phyloP scores from a whole-genome alignment of 768 basidiomycete species.

The Calvatia gigantea region DNA sequence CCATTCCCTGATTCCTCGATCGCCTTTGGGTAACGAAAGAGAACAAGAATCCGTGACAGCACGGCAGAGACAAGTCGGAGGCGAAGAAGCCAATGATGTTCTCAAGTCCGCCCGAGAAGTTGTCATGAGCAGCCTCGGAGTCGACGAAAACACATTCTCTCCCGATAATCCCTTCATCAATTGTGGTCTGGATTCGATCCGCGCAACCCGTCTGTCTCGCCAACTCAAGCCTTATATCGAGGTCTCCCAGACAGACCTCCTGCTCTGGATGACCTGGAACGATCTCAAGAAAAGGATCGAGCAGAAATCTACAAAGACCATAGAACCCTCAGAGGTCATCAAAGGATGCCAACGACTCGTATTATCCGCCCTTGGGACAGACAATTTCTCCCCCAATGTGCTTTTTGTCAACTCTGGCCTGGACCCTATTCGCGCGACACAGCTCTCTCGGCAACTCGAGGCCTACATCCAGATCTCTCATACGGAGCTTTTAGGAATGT shows the following conservation, averaged over 20 bases:
- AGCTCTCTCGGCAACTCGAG: constrained; percentile 29
- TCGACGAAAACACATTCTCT: constrained; percentile 30
- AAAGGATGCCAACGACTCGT: background rate
- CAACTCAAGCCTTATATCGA: constrained; percentile 26
- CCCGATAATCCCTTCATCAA: constrained; percentile 34
- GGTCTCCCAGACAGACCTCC: constrained; percentile 34
- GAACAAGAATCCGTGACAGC: background rate
- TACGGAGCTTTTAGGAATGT: constrained; percentile 28
- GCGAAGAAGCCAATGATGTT: constrained; percentile 11
- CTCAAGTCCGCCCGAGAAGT: constrained; percentile 12
- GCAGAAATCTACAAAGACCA: background rate
- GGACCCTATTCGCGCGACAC: constrained; percentile 36
- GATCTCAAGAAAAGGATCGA: constrained; percentile 19
- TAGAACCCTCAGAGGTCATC: background rate
- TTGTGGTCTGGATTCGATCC: constrained; percentile 40
- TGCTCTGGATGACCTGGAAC: constrained; percentile 27
- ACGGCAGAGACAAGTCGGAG: background rate
- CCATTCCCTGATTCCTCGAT: constrained; percentile 14
- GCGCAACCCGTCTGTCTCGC: constrained; percentile 33
- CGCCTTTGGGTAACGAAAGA: background rate
- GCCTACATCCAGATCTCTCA: constrained; percentile 28
- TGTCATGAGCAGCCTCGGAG: constrained; percentile 18
- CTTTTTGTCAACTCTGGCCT: constrained; percentile 40
- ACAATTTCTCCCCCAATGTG: constrained; percentile 31
- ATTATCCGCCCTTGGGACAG: background rate